phyloP scores from a whole-genome alignment of 331 rosid genomes.

The Saraca asoca region DNA sequence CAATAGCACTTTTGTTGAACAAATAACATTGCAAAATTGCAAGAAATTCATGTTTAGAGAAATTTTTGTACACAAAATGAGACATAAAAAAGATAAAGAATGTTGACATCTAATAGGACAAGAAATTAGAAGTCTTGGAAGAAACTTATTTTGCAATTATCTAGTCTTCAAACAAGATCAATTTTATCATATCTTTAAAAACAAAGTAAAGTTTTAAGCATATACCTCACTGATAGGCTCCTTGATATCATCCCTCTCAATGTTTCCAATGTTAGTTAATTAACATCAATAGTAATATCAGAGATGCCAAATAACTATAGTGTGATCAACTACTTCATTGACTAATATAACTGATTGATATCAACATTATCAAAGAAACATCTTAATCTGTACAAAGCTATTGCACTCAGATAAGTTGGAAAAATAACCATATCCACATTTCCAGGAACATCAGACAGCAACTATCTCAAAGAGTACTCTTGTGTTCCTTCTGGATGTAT shows the following conservation, averaged over 20 bases:
- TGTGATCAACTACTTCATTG: conserved; percentile 19
- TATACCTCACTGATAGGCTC: conserved; percentile 98
- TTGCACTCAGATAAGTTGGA: conserved; percentile 84
- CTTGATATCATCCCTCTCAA: conserved; percentile 80
- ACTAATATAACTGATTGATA: conserved; percentile 1
- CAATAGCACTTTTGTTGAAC: no score
- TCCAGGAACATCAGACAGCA: conserved; percentile 81
- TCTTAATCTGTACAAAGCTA: conserved; percentile 20
- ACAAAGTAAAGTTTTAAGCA: conserved; percentile 1
- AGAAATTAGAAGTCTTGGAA: no score
- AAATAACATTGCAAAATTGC: no score
- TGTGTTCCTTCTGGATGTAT: conserved; percentile 76
- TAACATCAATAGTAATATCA: conserved; percentile 18
- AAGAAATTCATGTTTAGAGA: no score
- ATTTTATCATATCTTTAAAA: conserved; percentile 9
- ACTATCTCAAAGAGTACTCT: conserved; percentile 85
- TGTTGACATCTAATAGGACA: no score
- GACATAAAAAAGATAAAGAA: no score
- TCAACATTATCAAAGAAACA: neutral
- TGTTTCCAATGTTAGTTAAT: conserved; percentile 35
- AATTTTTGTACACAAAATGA: no score
- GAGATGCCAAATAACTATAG: conserved; percentile 20
- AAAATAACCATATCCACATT: conserved; percentile 90
- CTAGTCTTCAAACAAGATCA: neutral
- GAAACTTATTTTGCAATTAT: no score